Evolutionary conservation across 23 red algal genomes (phyloP).

Genomic region (Chondrus crispus): DNA sequence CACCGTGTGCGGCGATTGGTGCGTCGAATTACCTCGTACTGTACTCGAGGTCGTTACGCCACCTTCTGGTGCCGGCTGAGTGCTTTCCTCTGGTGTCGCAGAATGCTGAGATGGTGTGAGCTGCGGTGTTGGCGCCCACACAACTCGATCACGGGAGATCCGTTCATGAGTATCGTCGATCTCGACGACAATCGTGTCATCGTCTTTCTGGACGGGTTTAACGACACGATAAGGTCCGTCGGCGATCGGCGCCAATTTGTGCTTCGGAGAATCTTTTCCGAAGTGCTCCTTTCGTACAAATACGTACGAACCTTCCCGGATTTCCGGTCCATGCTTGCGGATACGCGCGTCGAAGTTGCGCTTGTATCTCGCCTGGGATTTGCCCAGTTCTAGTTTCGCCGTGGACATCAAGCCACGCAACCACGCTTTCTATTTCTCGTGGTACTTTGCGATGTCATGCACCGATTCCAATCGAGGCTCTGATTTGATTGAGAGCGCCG

Average conservation of each 20-base stretch:
- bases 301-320: background rate
- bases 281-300: constrained; percentile 1
- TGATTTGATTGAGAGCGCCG: background rate
- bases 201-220: background rate
- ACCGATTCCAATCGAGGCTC: background rate
- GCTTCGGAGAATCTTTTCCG: background rate
- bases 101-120: too few relatives aligned
- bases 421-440: background rate
- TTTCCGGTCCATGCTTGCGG: background rate
- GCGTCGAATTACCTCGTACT: too few relatives aligned
- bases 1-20: too few relatives aligned
- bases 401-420: background rate
- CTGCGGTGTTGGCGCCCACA: background rate
- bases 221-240: background rate
- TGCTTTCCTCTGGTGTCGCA: too few relatives aligned
- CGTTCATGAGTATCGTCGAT: background rate
- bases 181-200: background rate
- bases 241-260: constrained; percentile 1
- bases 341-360: background rate
- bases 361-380: background rate
- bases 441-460: too few relatives aligned
- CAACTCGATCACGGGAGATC: background rate
- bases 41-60: too few relatives aligned
- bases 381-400: background rate
- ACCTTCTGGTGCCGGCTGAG: too few relatives aligned